A percentile compares a stretch with the other conserved stretches of the same genome.
Evolutionary conservation across 441 rosid genomes (phyloP).

Genomic region (Macaranga tanarius): DNA sequence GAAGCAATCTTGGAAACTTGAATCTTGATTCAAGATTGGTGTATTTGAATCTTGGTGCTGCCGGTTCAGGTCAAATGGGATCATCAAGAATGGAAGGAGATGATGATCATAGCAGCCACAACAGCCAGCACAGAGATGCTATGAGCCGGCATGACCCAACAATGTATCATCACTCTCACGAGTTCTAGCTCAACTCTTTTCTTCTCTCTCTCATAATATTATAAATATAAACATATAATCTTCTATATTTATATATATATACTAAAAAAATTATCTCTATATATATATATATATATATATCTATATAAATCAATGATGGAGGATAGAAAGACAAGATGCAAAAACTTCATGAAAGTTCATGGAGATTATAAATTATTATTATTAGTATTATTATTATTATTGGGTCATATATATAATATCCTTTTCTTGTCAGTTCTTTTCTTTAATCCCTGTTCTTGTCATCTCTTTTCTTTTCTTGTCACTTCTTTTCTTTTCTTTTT

Average conservation of each 20-base stretch:
- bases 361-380: slow-evolving; percentile 11
- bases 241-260: background rate
- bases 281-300: slow-evolving; percentile 19
- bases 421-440: slow-evolving; percentile 28
- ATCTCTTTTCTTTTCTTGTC: background rate
- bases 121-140: slow-evolving; percentile 56
- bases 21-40: slow-evolving; percentile 86
- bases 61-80: slow-evolving; percentile 57
- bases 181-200: slow-evolving; percentile 22
- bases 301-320: slow-evolving; percentile 25
- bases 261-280: slow-evolving; percentile 10
- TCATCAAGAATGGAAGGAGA: slow-evolving; percentile 52
- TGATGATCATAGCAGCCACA: slow-evolving; percentile 44
- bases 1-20: slow-evolving; percentile 39
- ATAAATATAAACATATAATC: background rate
- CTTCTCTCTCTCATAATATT: background rate
- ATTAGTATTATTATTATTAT: slow-evolving; percentile 22
- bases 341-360: slow-evolving; percentile 28
- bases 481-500: slow-evolving; percentile 7
- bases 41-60: slow-evolving; percentile 85
- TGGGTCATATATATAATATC: slow-evolving; percentile 27
- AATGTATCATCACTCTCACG: slow-evolving; percentile 73
- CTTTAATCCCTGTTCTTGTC: slow-evolving; percentile 6
- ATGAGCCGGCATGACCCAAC: slow-evolving; percentile 62
- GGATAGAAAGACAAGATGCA: slow-evolving; percentile 30